Evolutionary conservation across 345 rosid species (phyloP), one percentile per base, ranked within the genome.

Genomic region (Brassica nigra): DNA sequence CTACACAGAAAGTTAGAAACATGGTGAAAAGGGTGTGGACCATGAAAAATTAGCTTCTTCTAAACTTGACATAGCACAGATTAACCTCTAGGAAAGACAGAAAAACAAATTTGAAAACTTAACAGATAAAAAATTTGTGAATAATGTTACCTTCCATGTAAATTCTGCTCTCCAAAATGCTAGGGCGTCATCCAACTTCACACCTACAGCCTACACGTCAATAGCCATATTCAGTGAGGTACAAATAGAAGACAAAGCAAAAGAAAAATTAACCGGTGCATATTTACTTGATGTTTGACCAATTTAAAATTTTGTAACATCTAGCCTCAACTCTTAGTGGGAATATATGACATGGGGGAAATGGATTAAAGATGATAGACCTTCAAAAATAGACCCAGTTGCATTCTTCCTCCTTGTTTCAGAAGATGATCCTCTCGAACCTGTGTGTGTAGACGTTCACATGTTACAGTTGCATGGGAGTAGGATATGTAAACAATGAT

Each of bases 351-450:
- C 20, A 78, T 20, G 63, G 2, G 70, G 27, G 18, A 31, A 20
- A 74, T 34, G 18, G 29, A 54, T 73, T 42, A 64, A 78, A 76
- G 71, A 63, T 68, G 73, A 85, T 30, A 30, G 33, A 95, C 98
- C 94, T 95, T 93, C 67, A 95, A 86, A 71, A 89, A 95, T 6
- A 90, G 99, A 73, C 97, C 99, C 71, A 95, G 83, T 78, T 95
- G 98, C 97, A 95, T 95, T 87, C 98, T 88, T 73, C 98, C 99
- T 73, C 96, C 96, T 80, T 95, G 98, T 87, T 95, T 91, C 47
- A 95, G 78, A 86, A 91, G 99, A 78, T 95, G 99, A 83, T 95
- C 97, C 83, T 91, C 98, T 85, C 89, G 87, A 52, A 95, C 87
- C 97, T 93, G 89, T 84, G 80, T 39, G 52, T 39, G 39, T 9